Percentiles rank a stretch among this genome's conserved stretches.
These are phyloP conservation scores for Lagenidium giganteum DNA, from an alignment of 352 stramenopile genomes.

Conservation along the genomic window DNA sequence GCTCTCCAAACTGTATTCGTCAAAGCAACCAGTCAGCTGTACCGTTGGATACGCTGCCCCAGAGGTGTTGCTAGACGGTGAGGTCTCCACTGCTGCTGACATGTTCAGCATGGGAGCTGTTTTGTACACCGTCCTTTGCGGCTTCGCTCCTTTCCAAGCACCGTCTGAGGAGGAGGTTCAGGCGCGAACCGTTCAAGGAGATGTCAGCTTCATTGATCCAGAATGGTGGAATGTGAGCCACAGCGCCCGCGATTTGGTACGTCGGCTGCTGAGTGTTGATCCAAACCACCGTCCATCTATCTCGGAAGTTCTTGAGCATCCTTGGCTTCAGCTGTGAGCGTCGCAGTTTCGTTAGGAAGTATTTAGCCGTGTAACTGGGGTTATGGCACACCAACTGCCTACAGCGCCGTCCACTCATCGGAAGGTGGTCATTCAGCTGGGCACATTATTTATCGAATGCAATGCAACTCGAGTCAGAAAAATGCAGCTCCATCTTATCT, in stretches of 20 bases:
- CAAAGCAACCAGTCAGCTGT: conserved; percentile 43
- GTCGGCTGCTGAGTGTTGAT: conserved; percentile 47
- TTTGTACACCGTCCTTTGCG: conserved; percentile 61
- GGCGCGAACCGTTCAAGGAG: conserved; percentile 34
- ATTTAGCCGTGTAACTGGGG: too few species aligned
- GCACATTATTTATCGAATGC: too few species aligned
- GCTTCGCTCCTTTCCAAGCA: conserved; percentile 61
- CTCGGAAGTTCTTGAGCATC: conserved; percentile 60
- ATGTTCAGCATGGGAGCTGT: conserved; percentile 73
- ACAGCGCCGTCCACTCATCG: too few species aligned
- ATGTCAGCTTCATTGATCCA: conserved; percentile 48
- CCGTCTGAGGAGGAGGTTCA: conserved; percentile 59
- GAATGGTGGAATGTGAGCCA: conserved; percentile 48
- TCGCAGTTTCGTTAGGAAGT: too few species aligned
- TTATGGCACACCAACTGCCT: too few species aligned
- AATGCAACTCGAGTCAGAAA: too few species aligned
- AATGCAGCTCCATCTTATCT: too few species aligned
- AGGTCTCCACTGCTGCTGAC: conserved; percentile 58
- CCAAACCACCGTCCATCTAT: conserved; percentile 38
- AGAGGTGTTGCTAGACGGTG: conserved; percentile 45
- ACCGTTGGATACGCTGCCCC: conserved; percentile 75
- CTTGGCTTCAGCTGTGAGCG: conserved; percentile 48
- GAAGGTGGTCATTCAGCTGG: too few species aligned
- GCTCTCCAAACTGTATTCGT: conserved; percentile 22
- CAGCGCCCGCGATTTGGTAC: conserved; percentile 52